Conservation (phyloP, 257 asterid species). For the Galeopsis tetrahit region DNA sequence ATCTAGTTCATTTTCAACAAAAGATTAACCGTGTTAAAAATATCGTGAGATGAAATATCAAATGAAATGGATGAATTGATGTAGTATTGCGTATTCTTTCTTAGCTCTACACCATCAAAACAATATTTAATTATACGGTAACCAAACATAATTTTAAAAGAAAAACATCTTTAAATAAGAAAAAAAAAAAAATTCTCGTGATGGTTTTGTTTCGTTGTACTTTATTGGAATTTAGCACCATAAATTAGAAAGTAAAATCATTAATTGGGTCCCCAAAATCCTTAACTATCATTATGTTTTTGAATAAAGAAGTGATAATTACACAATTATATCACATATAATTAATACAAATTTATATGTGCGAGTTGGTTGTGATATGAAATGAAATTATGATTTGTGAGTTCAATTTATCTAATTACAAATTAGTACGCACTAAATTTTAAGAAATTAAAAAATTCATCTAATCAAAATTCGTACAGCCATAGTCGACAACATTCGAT, state of each 20-base stretch:
- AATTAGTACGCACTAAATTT: too few species aligned
- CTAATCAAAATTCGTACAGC: background rate
- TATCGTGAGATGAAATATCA: too few species aligned
- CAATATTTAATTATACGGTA: too few species aligned
- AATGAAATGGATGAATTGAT: too few species aligned
- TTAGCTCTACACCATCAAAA: too few species aligned
- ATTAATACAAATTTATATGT: background rate
- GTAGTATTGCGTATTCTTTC: too few species aligned
- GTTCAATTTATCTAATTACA: too few species aligned
- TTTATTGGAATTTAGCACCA: background rate
- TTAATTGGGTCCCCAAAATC: conserved; percentile 5
- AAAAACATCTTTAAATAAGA: background rate
- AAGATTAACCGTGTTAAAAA: too few species aligned
- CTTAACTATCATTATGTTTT: conserved; percentile 4
- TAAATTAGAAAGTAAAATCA: conserved; percentile 1
- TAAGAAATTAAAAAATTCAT: too few species aligned
- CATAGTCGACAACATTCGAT: background rate
- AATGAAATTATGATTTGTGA: too few species aligned
- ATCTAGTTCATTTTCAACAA: too few species aligned
- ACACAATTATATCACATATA: background rate
- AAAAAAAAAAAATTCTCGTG: background rate
- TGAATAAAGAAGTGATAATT: background rate
- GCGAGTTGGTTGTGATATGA: background rate
- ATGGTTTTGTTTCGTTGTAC: background rate
- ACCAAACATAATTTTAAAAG: too few species aligned